A percentile compares a stretch with the other conserved stretches of the same genome.
Evolutionary conservation across 441 rosid species (phyloP).

Genomic region (Erodium moschatum): DNA sequence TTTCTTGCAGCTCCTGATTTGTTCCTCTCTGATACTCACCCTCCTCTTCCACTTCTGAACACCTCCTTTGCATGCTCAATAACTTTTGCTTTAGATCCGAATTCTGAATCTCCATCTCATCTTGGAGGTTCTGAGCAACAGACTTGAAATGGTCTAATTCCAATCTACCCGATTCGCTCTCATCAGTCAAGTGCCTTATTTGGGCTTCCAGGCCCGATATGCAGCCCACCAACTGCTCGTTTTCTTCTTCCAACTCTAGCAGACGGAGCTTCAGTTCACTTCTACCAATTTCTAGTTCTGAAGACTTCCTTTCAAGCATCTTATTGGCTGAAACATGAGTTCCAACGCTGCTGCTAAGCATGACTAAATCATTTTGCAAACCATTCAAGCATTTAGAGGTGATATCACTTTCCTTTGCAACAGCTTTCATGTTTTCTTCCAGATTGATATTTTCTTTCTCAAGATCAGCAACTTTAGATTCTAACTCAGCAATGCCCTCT

Average conservation of each 20-base stretch:
- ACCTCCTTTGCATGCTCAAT: neutral
- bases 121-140: slow-evolving; percentile 23
- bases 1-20: slow-evolving; percentile 27
- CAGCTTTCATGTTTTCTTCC: slow-evolving; percentile 30
- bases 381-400: slow-evolving; percentile 36
- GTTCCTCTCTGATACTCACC: slow-evolving; percentile 23
- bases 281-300: slow-evolving; percentile 30
- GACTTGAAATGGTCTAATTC: slow-evolving; percentile 29
- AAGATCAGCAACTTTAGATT: slow-evolving; percentile 30
- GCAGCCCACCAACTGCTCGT: slow-evolving; percentile 21
- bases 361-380: slow-evolving; percentile 23
- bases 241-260: slow-evolving; percentile 33
- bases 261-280: slow-evolving; percentile 29
- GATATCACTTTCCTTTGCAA: slow-evolving; percentile 29
- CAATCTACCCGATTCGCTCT: slow-evolving; percentile 23
- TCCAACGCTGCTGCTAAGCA: slow-evolving; percentile 8
- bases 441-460: slow-evolving; percentile 33
- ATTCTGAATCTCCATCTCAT: slow-evolving; percentile 27
- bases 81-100: slow-evolving; percentile 18
- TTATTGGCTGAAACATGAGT: slow-evolving; percentile 38
- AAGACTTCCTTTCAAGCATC: slow-evolving; percentile 33
- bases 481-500: slow-evolving; percentile 31
- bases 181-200: slow-evolving; percentile 19
- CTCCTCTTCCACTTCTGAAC: slow-evolving; percentile 12
- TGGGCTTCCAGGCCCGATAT: no score